Evolutionary conservation across 2,329 filamentous ascomycete genomes (phyloP).

Genomic region (Paracoccidioides lutzii): DNA sequence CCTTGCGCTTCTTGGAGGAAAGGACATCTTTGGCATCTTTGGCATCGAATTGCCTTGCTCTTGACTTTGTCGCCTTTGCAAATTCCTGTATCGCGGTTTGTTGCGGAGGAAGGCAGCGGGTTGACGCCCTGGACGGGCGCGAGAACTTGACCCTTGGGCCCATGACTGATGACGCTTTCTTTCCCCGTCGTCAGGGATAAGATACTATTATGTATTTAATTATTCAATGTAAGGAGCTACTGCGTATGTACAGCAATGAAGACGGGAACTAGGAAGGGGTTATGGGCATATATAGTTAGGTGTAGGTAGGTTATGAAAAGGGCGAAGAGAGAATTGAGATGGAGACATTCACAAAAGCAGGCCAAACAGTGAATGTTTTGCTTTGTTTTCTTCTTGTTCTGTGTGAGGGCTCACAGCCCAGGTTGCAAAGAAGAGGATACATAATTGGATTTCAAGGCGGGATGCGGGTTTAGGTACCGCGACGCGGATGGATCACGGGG

Average conservation of each 20-base stretch:
- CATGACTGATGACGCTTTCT: neutral
- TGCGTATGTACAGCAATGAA: neutral
- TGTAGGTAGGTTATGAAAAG: too few relatives aligned
- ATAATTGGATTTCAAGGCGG: neutral
- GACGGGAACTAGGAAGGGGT: neutral
- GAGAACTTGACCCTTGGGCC: slow-evolving; percentile 10
- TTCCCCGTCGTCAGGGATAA: neutral
- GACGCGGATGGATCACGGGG: neutral
- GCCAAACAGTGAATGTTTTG: too few relatives aligned
- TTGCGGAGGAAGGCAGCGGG: slow-evolving; percentile 19
- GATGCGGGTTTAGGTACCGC: neutral
- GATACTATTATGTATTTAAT: neutral
- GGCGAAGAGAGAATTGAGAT: too few relatives aligned
- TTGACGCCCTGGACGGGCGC: slow-evolving; percentile 16
- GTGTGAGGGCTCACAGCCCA: too few relatives aligned
- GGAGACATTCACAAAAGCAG: too few relatives aligned
- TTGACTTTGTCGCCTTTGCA: slow-evolving; percentile 33
- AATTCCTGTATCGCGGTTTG: slow-evolving; percentile 34
- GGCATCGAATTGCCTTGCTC: slow-evolving; percentile 13
- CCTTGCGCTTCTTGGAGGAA: slow-evolving; percentile 31
- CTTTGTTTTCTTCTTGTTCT: too few relatives aligned
- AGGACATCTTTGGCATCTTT: slow-evolving; percentile 20
- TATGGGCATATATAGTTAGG: neutral
- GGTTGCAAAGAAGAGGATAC: too few relatives aligned
- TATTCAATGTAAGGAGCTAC: neutral